Base-by-base conservation (phyloP, 179 eudicot species). In the Silene coronaria region DNA sequence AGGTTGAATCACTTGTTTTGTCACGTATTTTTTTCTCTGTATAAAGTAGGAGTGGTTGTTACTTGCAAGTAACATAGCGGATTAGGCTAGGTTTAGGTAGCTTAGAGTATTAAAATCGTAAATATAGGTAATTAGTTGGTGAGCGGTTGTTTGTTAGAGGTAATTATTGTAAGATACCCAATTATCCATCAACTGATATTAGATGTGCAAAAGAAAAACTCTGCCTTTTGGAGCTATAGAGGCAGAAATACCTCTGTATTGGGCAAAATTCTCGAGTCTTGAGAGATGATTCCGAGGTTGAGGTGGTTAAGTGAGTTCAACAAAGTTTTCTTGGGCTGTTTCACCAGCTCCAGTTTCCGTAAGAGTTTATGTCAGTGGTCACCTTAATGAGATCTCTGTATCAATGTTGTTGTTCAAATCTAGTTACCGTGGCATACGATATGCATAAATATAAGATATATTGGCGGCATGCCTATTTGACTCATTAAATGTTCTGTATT, bases 11-110 rank as follows among this genome's bases (percentile, higher is more conserved):
- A 51, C 19, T 51, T 14, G 19, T 51, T 51, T 51, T 16, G 45
- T 38, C 45, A 2, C 57, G 16, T 38, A 11, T 38, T 38, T 38
- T 38, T 38, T 9, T 38, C 38, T 34, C 38, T 8, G 12, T 38
- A 9, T 42, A 14, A 51, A 17, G 14, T 51, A 11, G n/a, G 55
- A 51, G 57, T 16, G 16, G 57, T 51, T 51, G 19, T 51, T 51
- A 0, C n/a, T 51, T 13, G 57, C 19, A 13, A 51, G 57, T 3
- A 13, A 51, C 57, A 51, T 23, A 61, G 36, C 5, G 36, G 67
- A 26, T 63, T 63, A 63, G 67, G 26, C 28, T 23, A 63, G 14
- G n/a, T 63, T 63, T 28, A 63, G 67, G 19, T 63, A 13, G 67
- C 19, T 63, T 63, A 13, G 16, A 63, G 36, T 63, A 11, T 63